Conservation (phyloP, 179 eudicot species). For the Patellifolia procumbens region DNA sequence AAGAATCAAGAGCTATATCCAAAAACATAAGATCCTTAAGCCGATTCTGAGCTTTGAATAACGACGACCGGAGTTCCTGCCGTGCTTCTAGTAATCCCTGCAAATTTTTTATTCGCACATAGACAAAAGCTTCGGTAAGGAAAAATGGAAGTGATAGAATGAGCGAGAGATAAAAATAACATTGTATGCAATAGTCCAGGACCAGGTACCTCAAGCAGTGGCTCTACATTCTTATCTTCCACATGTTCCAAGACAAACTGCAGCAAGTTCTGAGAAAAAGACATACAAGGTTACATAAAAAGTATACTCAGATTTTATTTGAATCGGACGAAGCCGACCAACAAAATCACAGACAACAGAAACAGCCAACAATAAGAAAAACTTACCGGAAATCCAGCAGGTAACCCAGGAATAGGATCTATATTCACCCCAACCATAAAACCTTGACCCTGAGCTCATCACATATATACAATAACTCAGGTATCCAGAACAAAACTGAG, state of each 20-base stretch:
- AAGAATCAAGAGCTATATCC: slow-evolving; percentile 92
- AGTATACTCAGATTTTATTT: no score
- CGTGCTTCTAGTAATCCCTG: slow-evolving; percentile 96
- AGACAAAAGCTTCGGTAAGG: not conserved
- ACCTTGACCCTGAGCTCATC: slow-evolving; percentile 82
- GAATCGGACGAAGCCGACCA: no score
- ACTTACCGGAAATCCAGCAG: slow-evolving; percentile 90
- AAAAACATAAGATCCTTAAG: slow-evolving; percentile 89
- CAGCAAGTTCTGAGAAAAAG: slow-evolving; percentile 67
- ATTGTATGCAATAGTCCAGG: not conserved
- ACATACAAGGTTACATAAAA: slow-evolving; percentile 14
- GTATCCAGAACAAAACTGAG: not conserved
- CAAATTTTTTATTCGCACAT: not conserved
- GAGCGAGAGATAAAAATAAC: not conserved
- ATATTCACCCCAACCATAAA: slow-evolving; percentile 98
- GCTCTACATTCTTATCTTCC: slow-evolving; percentile 84
- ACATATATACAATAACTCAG: slow-evolving; percentile 5
- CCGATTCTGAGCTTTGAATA: slow-evolving; percentile 63
- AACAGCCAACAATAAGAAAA: not conserved
- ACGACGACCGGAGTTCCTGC: slow-evolving; percentile 71
- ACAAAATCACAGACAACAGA: no score
- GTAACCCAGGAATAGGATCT: slow-evolving; percentile 88
- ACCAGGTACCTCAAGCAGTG: slow-evolving; percentile 87
- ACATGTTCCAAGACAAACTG: slow-evolving; percentile 70
- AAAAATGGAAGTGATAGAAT: not conserved